These are phyloP conservation scores for Chaetothyriales sp. DNA, from an alignment of 2,329 filamentous ascomycete genomes.

Conservation along the genomic window DNA sequence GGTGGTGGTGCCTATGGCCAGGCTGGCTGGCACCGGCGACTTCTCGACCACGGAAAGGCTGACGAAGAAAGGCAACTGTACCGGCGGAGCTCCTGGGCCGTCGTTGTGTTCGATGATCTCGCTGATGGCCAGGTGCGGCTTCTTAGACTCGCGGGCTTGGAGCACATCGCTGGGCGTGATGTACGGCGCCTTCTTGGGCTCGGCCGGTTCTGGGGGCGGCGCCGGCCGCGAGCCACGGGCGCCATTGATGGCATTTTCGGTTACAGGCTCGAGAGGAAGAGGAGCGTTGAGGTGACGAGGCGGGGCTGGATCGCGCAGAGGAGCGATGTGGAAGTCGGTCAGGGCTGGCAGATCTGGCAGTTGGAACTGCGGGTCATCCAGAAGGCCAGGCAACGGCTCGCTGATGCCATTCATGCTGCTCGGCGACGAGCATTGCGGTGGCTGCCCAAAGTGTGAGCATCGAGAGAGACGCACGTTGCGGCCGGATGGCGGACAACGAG, in stretches of 20 bases:
- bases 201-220: constrained; percentile 4
- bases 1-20: not conserved
- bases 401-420: constrained; percentile 17
- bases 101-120: constrained; percentile 25
- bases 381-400: constrained; percentile 19
- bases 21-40: constrained; percentile 14
- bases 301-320: constrained; percentile 32
- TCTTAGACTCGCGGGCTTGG: constrained; percentile 15
- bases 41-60: constrained; percentile 33
- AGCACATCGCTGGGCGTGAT: constrained; percentile 15
- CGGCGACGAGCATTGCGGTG: constrained; percentile 1
- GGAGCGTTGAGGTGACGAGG: constrained; percentile 27
- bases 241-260: constrained; percentile 24
- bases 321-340: constrained; percentile 31
- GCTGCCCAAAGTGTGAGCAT: not conserved
- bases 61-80: constrained; percentile 28
- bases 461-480: not conserved
- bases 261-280: constrained; percentile 30
- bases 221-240: constrained; percentile 13
- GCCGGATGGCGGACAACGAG: too few relatives aligned
- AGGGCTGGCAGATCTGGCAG: constrained; percentile 29
- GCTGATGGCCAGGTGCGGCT: constrained; percentile 20
- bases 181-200: constrained; percentile 8
- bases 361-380: constrained; percentile 27
- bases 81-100: constrained; percentile 26